Base-by-base conservation (phyloP, 2,329 filamentous ascomycete genomes). In the Botryotinia narcissicola region DNA sequence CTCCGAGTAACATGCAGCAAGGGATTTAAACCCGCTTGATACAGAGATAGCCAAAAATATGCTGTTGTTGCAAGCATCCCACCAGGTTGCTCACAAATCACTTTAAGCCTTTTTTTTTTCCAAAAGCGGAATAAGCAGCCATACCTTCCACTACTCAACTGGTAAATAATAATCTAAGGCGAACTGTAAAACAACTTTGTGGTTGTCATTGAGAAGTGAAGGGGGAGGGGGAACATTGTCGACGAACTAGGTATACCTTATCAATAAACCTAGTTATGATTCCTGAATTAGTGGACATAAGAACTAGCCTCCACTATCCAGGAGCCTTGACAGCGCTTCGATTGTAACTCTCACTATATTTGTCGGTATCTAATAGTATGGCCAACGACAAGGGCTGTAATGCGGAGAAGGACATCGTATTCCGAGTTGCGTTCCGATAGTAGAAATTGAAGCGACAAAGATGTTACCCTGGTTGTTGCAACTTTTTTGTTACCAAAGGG, bases 211-310 rank as follows among this genome's bases (percentile, higher is more conserved):
- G 5, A n/a, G 25, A n/a, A 54, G 25, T 29, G 5, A 54, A 16
- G 12, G 12, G n/a, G 12, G 25, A 14, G n/a, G n/a, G 4, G 6
- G 4, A 0, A n/a, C n/a, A 9, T n/a, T 29, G 12, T 7, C n/a
- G 51, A 7, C 51, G 12, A n/a, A 4, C 22, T 14, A 6, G 22
- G 48, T 14, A 54, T n/a, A 16, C 51, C 14, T 57, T 29, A 29
- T 32, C n/a, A 57, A 9, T 32, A 54, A n/a, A n/a, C 7, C 51
- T 57, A 18, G n/a, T 18, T 57, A 7, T 18, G 1, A 29, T 29
- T 57, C n/a, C 7, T 29, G 14, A 14, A 29, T 14, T 57, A 18
- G 14, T 16, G 14, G 5, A 16, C 14, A 18, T 54, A 4, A 3
- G 7, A 29, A 29, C 6, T 54, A 18, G 3, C 14, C 29, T 18